Evolutionary conservation across 2,329 filamentous ascomycete species (phyloP).

Genomic region (Penicillium psychrosexuale): DNA sequence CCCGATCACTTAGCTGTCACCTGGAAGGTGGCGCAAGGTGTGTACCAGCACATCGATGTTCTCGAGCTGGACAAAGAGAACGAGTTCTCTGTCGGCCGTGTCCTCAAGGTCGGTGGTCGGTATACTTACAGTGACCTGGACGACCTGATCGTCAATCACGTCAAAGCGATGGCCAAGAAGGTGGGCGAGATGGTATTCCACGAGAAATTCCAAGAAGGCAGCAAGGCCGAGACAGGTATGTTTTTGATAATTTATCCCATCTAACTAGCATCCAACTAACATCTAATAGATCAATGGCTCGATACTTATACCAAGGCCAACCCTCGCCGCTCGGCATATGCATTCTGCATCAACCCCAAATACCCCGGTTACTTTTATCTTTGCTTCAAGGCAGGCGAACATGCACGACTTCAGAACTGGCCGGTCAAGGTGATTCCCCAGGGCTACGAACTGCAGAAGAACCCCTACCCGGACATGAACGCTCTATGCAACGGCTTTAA

Average conservation of each 20-base stretch:
- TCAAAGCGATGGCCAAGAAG: constrained; percentile 97
- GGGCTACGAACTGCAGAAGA: constrained; percentile 85
- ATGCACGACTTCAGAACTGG: constrained; percentile 71
- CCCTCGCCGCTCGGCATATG: constrained; percentile 87
- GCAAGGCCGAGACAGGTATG: constrained; percentile 79
- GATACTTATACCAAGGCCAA: constrained; percentile 95
- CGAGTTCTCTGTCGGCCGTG: constrained; percentile 87
- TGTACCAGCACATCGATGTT: constrained; percentile 98
- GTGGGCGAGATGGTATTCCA: constrained; percentile 93
- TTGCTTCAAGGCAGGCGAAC: constrained; percentile 88
- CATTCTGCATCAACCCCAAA: constrained; percentile 90
- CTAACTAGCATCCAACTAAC: background rate
- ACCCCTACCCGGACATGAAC: constrained; percentile 89
- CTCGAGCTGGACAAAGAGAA: constrained; percentile 96
- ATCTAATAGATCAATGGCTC: constrained; percentile 77
- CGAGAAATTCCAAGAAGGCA: constrained; percentile 87
- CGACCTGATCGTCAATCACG: constrained; percentile 93
- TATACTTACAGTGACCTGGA: constrained; percentile 94
- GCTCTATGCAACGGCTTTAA: constrained; percentile 98
- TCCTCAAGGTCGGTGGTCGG: constrained; percentile 79
- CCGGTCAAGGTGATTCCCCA: constrained; percentile 88
- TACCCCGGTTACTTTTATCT: constrained; percentile 93
- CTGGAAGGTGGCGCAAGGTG: constrained; percentile 93
- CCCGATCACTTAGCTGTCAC: constrained; percentile 93
- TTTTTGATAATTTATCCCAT: constrained; percentile 18